Evolutionary conservation across 2,329 filamentous ascomycete genomes (phyloP), one percentile per base, ranked within the genome.

Genomic region (Teratosphaeriaceae sp.): DNA sequence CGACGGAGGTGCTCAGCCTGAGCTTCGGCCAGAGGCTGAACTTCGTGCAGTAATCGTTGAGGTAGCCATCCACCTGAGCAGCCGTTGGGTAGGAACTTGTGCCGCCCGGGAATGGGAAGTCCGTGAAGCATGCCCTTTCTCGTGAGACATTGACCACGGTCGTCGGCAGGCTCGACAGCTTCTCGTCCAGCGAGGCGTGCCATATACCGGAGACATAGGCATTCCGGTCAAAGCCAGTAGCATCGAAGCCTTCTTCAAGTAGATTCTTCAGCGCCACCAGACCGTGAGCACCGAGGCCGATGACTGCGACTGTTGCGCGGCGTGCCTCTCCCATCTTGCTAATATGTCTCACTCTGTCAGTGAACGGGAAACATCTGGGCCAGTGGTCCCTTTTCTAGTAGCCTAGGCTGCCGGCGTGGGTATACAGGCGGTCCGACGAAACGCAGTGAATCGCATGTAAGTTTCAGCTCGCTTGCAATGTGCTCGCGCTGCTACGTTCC

Each of bases 31-130:
- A 39, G 9, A 39, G 16, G 15, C 29, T 19, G 37, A 39, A 39
- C 8, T 39, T 6, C 16, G 22, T 20, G 24, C 37, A 29, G 24
- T 39, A 39, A 18, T 39, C 23, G n/a, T 39, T 39, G 20, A 27
- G 37, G 20, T 39, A 39, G 4, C 18, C 12, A 15, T 39, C 24
- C 15, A 39, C 23, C 37, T 39, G 19, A n/a, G 7, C 37, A 8
- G 37, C 37, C 37, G 22, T 39, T 13, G 37, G 37, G n/a, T 39
- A 39, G 2, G 37, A 39, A n/a, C 37, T 24, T 4, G 37, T 39
- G 5, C 24, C 37, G 23, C 29, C 23, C 18, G 23, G 37, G 24
- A 39, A 39, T 29, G 37, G 37, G 24, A 39, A 39, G 23, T 39
- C 37, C 8, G 37, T 39, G 16, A 39, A 39, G 37, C 37, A 39